A percentile compares a stretch with the other conserved stretches of the same genome.
Conservation (phyloP, 257 asterid genomes). For the Gentiana straminea region DNA sequence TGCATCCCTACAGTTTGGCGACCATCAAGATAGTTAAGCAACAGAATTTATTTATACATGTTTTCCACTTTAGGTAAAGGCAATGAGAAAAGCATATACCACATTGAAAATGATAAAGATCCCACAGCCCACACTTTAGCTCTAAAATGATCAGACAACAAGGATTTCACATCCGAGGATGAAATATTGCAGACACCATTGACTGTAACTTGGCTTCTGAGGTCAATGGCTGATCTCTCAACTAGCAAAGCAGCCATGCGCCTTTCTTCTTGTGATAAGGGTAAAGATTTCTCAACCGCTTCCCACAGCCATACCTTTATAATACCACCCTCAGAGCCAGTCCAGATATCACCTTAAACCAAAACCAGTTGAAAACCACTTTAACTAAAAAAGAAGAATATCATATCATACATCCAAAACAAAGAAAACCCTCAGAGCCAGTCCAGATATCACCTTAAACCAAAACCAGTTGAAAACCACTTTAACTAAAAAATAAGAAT, state of each 20-base stretch:
- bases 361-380: constrained; percentile 5
- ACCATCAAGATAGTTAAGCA: constrained; percentile 13
- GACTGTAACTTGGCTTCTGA: constrained; percentile 73
- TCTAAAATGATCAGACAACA: constrained; percentile 54
- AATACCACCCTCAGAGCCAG: constrained; percentile 75
- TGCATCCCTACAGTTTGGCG: constrained; percentile 63
- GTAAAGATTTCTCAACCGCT: constrained; percentile 66
- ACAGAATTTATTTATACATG: not conserved
- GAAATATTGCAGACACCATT: constrained; percentile 80
- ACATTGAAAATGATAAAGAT: constrained; percentile 65
- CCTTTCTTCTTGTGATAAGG: constrained; percentile 67
- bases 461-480: constrained; percentile 6
- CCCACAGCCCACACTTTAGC: constrained; percentile 83
- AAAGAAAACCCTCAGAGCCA: constrained; percentile 64
- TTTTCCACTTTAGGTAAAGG: not conserved
- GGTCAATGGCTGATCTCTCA: constrained; percentile 67
- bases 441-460: constrained; percentile 88
- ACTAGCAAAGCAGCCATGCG: constrained; percentile 82
- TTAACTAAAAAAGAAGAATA: not conserved
- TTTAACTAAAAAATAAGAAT: constrained; percentile 6
- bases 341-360: constrained; percentile 82
- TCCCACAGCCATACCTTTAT: constrained; percentile 92
- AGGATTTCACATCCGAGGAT: constrained; percentile 71
- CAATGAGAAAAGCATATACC: constrained; percentile 39
- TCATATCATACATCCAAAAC: not conserved